Evolutionary conservation across 768 basidiomycete species (phyloP), one percentile per base, ranked within the genome.

Genomic region (Hericium coralloides): DNA sequence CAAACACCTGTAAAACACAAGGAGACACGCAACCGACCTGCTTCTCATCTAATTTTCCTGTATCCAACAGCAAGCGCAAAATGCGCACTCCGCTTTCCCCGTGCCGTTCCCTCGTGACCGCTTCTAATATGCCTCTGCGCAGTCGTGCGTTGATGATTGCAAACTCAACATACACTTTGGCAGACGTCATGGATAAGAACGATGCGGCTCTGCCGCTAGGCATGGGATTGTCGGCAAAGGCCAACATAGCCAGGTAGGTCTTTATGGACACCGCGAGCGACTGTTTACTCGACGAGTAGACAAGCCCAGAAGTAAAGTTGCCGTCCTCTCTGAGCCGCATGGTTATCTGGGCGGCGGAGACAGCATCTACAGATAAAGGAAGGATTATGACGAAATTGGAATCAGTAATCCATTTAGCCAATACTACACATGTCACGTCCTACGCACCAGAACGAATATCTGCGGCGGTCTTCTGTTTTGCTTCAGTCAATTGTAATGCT

Each of bases 41-140:
- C 67, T 95, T 93, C 71, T 97, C 95, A 61, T 94, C 92, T 79
- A 94, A 85, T 70, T 97, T 97, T 6, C 92, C 93, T 4, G 84
- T 84, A 57, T 87, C 83, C 55, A 90, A 67, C 37, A 98, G 70
- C 22, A 95, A 72, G 49, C 87, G 79, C 55, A 98, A 69, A 48
- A 98, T 85, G 55, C 95, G 78, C 4, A 95, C 85, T 23, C 88
- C 93, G 41, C 87, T 84, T 15, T 82, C 76, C 6, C 94, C 94
- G 64, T 93, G 86, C 63, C 86, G 82, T 65, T 97, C 92, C 63
- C 86, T 74, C 39, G 92, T 79, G 25, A 92, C 80, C 9, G 85
- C 80, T 64, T 95, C 92, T 48, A 95, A 68, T 2, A 92, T 77
- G 20, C 80, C 79, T 62, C 81, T 73, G 66, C 85, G 81, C 58